Evolutionary conservation across 768 basidiomycete species (phyloP).

Genomic region (Neoboletus magnificus): DNA sequence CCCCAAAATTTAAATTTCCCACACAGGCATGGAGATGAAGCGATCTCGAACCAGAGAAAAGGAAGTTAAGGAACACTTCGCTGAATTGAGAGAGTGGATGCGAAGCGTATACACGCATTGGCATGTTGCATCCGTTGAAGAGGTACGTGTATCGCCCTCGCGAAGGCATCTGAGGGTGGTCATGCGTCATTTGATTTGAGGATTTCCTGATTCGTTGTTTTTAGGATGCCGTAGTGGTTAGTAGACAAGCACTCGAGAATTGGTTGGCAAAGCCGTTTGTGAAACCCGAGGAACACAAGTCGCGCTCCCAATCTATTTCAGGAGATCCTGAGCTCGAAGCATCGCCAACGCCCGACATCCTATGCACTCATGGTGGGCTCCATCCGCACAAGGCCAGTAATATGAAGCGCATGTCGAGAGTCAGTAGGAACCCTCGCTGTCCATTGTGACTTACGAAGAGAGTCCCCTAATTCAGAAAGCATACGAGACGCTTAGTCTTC

Average conservation of each 20-base stretch:
- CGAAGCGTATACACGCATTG: conserved; percentile 61
- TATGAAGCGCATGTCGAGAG: conserved; percentile 69
- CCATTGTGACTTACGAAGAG: neutral
- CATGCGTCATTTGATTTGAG: conserved; percentile 5
- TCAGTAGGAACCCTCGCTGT: conserved; percentile 24
- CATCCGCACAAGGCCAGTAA: conserved; percentile 55
- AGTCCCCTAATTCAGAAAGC: conserved; percentile 16
- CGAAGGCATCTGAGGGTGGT: conserved; percentile 4
- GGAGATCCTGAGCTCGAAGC: conserved; percentile 22
- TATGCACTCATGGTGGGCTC: conserved; percentile 60
- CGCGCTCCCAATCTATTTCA: conserved; percentile 14
- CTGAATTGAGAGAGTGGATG: conserved; percentile 49
- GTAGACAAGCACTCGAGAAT: conserved; percentile 53
- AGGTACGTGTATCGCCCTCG: conserved; percentile 38
- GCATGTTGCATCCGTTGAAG: conserved; percentile 45
- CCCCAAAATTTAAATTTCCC: conserved; percentile 14
- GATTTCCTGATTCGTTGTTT: conserved; percentile 14
- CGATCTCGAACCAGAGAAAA: conserved; percentile 38
- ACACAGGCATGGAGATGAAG: conserved; percentile 16
- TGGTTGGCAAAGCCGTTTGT: conserved; percentile 50
- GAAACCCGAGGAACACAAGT: conserved; percentile 21
- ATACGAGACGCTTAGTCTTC: conserved; percentile 24
- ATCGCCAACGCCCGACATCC: conserved; percentile 42
- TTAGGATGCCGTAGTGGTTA: conserved; percentile 57
- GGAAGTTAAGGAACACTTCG: conserved; percentile 42